Percentiles rank a stretch among this genome's conserved stretches.
Conservation (phyloP, 108 stramenopile species). For the Fragilariopsis cylindrus region DNA sequence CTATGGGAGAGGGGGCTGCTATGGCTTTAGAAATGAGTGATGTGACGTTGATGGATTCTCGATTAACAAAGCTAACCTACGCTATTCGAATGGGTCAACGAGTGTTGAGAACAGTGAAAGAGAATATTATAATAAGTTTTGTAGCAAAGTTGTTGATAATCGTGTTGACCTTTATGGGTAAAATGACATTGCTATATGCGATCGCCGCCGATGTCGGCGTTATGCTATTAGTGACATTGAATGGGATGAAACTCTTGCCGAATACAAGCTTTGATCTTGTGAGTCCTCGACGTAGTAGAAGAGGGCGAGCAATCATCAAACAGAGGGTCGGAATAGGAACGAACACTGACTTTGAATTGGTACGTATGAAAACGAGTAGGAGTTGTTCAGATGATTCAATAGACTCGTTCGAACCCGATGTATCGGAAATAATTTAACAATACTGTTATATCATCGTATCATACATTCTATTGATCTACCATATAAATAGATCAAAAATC, state of each 20-base stretch:
- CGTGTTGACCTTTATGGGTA: conserved; percentile 65
- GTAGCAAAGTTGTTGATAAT: conserved; percentile 68
- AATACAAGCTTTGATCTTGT: conserved; percentile 25
- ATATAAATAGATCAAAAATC: neutral
- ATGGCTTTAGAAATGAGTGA: conserved; percentile 95
- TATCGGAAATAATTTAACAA: conserved; percentile 14
- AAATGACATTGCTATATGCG: conserved; percentile 76
- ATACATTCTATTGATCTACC: neutral
- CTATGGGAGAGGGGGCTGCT: conserved; percentile 97
- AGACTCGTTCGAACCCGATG: neutral
- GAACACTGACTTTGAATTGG: conserved; percentile 11
- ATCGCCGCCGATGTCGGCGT: conserved; percentile 86
- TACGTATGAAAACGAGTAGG: neutral
- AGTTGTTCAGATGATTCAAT: neutral
- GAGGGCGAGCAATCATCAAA: neutral
- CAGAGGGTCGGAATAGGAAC: neutral
- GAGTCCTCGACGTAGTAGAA: neutral
- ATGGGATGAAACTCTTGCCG: conserved; percentile 86
- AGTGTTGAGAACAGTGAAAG: conserved; percentile 74
- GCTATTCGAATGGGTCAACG: conserved; percentile 73
- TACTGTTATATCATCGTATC: neutral
- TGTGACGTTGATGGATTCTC: conserved; percentile 86
- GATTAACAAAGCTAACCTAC: conserved; percentile 69
- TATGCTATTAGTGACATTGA: conserved; percentile 84
- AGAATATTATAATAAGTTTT: conserved; percentile 78